Evolutionary conservation across 257 asterid genomes (phyloP).

Genomic region (Solanum pennellii): DNA sequence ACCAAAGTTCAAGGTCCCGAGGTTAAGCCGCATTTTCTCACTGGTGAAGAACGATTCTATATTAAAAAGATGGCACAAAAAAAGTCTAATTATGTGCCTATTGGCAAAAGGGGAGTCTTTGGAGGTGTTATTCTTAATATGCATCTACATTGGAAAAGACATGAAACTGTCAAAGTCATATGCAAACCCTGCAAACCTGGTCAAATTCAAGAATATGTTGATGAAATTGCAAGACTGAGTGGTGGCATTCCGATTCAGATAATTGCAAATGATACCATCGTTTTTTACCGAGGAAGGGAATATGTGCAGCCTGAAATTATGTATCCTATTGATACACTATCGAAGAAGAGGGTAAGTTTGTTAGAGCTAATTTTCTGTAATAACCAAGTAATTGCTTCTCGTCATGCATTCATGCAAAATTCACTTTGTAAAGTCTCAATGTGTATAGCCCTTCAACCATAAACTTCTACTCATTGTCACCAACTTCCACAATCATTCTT

Average conservation of each 20-base stretch:
- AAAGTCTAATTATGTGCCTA: background rate
- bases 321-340: background rate
- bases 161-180: background rate
- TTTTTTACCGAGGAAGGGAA: background rate
- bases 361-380: background rate
- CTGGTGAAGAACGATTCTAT: background rate
- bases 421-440: background rate
- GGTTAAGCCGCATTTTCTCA: conserved; percentile 25
- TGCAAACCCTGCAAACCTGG: background rate
- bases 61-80: background rate
- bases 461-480: background rate
- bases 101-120: background rate
- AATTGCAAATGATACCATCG: background rate
- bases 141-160: background rate
- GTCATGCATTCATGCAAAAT: background rate
- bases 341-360: background rate
- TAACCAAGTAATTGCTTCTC: background rate
- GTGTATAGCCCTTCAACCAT: background rate
- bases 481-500: background rate
- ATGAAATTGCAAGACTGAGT: background rate
- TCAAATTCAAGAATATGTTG: background rate
- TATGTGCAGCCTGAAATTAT: background rate
- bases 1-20: conserved; percentile 75
- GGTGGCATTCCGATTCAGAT: background rate
- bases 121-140: background rate